Evolutionary conservation across 352 stramenopile genomes (phyloP).

Genomic region (Pythium scleroteichum): DNA sequence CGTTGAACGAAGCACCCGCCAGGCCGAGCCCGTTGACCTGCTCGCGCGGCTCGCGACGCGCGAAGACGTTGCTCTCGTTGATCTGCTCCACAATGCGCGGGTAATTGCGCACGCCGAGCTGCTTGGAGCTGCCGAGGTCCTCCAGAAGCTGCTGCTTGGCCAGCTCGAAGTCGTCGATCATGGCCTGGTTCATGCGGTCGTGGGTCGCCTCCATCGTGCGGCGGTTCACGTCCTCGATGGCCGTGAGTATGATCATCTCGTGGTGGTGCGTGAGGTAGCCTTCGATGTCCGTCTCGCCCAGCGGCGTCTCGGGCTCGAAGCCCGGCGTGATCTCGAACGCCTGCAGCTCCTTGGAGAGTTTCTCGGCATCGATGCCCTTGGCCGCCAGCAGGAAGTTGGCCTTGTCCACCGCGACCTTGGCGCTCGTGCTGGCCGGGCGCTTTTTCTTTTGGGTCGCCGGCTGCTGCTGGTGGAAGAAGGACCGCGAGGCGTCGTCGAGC

Average conservation of each 20-base stretch:
- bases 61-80: conserved; percentile 51
- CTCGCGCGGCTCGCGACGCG: conserved; percentile 34
- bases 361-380: conserved; percentile 87
- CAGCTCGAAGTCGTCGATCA: conserved; percentile 86
- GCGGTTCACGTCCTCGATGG: conserved; percentile 85
- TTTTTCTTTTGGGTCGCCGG: conserved; percentile 39
- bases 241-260: conserved; percentile 91
- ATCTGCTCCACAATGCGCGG: conserved; percentile 52
- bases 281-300: conserved; percentile 85
- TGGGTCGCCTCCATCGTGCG: conserved; percentile 79
- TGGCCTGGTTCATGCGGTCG: conserved; percentile 82
- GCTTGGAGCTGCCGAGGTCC: conserved; percentile 62
- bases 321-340: conserved; percentile 74
- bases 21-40: conserved; percentile 44
- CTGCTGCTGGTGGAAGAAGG: conserved; percentile 44
- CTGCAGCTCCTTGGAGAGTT: conserved; percentile 82
- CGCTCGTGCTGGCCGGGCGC: conserved; percentile 35
- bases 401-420: conserved; percentile 50
- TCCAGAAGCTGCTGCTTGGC: conserved; percentile 78
- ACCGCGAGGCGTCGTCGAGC: conserved; percentile 68
- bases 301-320: conserved; percentile 78
- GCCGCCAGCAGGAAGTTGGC: conserved; percentile 83
- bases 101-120: conserved; percentile 74
- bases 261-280: conserved; percentile 89
- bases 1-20: conserved; percentile 44